Evolutionary conservation across 2,329 filamentous ascomycete genomes (phyloP), one percentile per base, ranked within the genome.

Genomic region (Trichoderma cornu-damae): DNA sequence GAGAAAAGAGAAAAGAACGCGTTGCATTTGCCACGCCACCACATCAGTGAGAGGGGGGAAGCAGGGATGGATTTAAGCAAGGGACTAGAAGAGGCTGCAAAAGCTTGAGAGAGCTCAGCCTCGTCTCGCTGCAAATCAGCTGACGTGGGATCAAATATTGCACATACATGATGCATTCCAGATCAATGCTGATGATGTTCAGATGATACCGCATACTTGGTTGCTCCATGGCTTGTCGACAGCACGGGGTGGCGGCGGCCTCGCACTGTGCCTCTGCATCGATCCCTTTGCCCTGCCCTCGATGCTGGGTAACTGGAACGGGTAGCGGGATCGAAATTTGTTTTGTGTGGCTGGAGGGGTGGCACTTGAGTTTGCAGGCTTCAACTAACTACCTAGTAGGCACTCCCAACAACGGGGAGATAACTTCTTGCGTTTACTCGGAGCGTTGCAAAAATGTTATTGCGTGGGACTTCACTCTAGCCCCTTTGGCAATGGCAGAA

Each of bases 101-200:
- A n/a, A 30, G 18, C 24, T 30, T 47, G 26, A 34, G 24, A 26
- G 48, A 35, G 32, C 52, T 55, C 52, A 55, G 52, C 52, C 52
- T 55, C 52, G 52, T 55, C 52, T 47, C 22, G 42, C 52, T 47
- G 52, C 52, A 47, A 46, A 55, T 55, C 52, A 55, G 52, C 52
- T 55, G 42, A 55, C 52, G 52, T 55, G 52, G 52, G 52, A 55
- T 44, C 30, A 44, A 22, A 4, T 43, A 20, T 22, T 35, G 38
- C 24, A 3, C 4, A 46, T 54, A 32, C n/a, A 47, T 46, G 42
- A 46, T 44, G 51, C 32, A 47, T 38, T 37, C 24, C 7, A n/a
- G n/a, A n/a, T n/a, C 24, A 32, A 18, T 30, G 35, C 16, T 52
- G 37, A 37, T 37, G 11, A 28, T 51, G 14, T 16, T 11, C 6